Conservation (phyloP, 345 rosid species). For the Boechera divaricarpa region DNA sequence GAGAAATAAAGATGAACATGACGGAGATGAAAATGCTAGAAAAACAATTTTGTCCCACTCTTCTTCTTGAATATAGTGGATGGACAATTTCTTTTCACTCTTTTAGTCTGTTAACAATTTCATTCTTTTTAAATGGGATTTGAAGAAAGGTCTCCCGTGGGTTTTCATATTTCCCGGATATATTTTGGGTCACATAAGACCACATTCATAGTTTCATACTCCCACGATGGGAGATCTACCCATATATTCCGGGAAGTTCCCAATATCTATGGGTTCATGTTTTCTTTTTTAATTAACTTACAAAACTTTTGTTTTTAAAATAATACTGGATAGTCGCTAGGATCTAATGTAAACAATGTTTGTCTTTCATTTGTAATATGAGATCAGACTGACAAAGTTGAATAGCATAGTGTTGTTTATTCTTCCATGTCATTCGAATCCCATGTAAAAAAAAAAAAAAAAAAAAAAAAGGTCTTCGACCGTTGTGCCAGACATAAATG, state of each 20-base stretch:
- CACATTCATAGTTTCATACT: background rate
- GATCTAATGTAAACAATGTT: background rate
- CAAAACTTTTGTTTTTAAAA: too few species aligned
- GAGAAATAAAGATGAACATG: too few species aligned
- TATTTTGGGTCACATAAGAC: background rate
- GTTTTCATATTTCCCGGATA: background rate
- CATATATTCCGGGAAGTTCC: background rate
- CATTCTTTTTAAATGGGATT: too few species aligned
- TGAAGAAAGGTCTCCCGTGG: background rate
- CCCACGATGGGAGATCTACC: conserved; percentile 1
- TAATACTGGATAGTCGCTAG: background rate
- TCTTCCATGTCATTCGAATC: too few species aligned
- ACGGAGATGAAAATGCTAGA: too few species aligned
- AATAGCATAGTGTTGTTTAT: background rate
- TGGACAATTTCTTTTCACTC: too few species aligned
- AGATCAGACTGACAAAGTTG: background rate
- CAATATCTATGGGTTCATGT: background rate
- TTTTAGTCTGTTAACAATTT: too few species aligned
- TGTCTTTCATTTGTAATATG: background rate
- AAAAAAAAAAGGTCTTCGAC: too few species aligned
- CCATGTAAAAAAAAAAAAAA: too few species aligned
- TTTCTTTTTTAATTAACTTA: background rate
- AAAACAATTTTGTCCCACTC: too few species aligned
- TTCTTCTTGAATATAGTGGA: too few species aligned
- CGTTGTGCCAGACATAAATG: too few species aligned